A percentile compares a stretch with the other conserved stretches of the same genome.
Evolutionary conservation across 2,329 filamentous ascomycete species (phyloP).

Genomic region (Colletotrichum sidae): DNA sequence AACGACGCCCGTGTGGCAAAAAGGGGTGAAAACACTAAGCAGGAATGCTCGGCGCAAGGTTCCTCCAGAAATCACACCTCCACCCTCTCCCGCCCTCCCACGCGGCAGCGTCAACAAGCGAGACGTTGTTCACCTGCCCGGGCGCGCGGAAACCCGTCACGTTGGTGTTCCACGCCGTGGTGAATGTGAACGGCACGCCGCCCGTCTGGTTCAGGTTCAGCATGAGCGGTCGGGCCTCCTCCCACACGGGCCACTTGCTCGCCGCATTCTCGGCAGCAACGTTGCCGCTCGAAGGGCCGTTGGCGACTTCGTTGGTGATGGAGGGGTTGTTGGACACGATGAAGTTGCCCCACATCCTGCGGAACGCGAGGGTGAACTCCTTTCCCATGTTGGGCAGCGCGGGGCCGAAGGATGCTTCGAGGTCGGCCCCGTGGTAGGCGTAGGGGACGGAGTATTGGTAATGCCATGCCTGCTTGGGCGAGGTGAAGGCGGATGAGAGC

Average conservation of each 20-base stretch:
- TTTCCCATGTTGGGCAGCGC: conserved; percentile 41
- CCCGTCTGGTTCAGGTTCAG: conserved; percentile 62
- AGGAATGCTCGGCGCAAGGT: conserved; percentile 25
- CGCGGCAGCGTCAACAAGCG: conserved; percentile 53
- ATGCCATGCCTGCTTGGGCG: conserved; percentile 48
- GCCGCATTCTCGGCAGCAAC: conserved; percentile 43
- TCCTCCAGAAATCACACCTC: conserved; percentile 58
- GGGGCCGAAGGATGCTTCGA: conserved; percentile 49
- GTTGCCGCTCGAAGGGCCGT: conserved; percentile 43
- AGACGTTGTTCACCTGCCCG: conserved; percentile 50
- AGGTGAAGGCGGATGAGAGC: conserved; percentile 60
- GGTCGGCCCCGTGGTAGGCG: conserved; percentile 53
- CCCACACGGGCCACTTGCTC: conserved; percentile 50
- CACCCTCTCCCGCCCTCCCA: conserved; percentile 61
- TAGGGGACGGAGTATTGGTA: conserved; percentile 61
- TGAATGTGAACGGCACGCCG: conserved; percentile 43
- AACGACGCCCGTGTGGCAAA: too few relatives aligned
- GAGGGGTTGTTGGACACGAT: conserved; percentile 54
- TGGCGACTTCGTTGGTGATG: conserved; percentile 47
- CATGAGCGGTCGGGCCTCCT: conserved; percentile 47
- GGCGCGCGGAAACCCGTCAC: conserved; percentile 45
- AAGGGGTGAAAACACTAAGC: neutral
- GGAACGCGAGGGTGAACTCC: conserved; percentile 51
- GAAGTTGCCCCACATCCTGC: conserved; percentile 60
- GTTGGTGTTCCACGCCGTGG: conserved; percentile 34